Evolutionary conservation across 306 rosid species (phyloP).

Genomic region (Trifolium repens): DNA sequence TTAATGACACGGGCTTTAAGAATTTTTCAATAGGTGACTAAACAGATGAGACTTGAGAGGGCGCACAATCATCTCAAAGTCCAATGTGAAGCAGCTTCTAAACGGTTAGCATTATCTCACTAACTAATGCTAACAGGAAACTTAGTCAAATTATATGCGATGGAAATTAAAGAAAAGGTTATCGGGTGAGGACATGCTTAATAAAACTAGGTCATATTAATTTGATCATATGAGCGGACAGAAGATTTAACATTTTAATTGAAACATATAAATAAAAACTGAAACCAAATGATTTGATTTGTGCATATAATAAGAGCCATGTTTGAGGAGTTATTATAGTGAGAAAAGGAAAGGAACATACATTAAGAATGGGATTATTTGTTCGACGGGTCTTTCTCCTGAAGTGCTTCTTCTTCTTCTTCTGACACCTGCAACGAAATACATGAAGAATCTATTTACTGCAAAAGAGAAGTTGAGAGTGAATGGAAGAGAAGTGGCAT

Average conservation of each 20-base stretch:
- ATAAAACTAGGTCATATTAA: background rate
- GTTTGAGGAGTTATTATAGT: background rate
- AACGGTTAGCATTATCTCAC: conserved; percentile 24
- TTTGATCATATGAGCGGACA: conserved; percentile 1
- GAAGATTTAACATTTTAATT: background rate
- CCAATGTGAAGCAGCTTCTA: conserved; percentile 13
- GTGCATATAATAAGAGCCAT: background rate
- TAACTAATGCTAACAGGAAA: conserved; percentile 26
- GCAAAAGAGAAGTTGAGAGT: too few relatives aligned
- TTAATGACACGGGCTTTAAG: conserved; percentile 28
- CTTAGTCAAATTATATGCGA: conserved; percentile 9
- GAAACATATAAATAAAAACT: conserved; percentile 19
- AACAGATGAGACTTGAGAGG: background rate
- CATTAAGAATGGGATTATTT: conserved; percentile 40
- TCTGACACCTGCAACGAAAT: conserved; percentile 29
- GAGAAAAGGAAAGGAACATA: conserved; percentile 30
- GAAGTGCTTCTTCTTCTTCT: conserved; percentile 29
- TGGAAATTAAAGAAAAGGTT: conserved; percentile 14
- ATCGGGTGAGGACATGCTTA: background rate
- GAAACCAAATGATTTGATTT: background rate
- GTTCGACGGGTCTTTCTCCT: conserved; percentile 43
- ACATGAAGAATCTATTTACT: conserved; percentile 12
- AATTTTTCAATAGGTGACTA: conserved; percentile 22
- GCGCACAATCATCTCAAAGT: conserved; percentile 29
- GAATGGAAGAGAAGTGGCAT: background rate